Base-by-base conservation (phyloP, 345 rosid genomes). In the Sapria himalayana region DNA sequence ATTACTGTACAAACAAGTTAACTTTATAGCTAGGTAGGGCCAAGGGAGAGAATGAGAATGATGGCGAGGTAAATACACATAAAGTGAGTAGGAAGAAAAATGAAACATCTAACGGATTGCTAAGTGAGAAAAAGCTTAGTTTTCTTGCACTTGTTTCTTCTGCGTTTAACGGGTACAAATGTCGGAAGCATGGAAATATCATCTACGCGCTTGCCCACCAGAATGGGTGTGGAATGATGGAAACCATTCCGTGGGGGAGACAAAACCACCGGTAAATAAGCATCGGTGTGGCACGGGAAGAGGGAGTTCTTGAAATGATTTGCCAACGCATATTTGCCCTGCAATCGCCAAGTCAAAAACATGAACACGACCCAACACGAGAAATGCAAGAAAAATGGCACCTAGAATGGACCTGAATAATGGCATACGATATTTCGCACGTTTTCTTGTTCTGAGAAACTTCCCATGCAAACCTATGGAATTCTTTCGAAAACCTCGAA, bases 371-470 rank as follows among this genome's bases (percentile, higher is more conserved):
- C 9, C 23, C 10, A n/a, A 23, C 3, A 7, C 9, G 19, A 29
- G 3, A 20, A 10, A 39, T 0, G 3, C 7, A 41, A 10, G 1
- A 22, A 1, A 34, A 19, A n/a, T 9, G 11, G 4, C 1, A 12
- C 15, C 4, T 11, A 27, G 15, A 10, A 8, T 21, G 8, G 49
- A 76, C 98, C 86, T 82, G 98, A 47, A 89, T 63, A 58, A 93
- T 65, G 1, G 95, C 98, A 20, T 82, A 89, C 15, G 95, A 70
- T 31, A 89, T 73, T 50, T 80, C 92, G 49, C 95, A 89, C 25
- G 82, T 89, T 46, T 89, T 89, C 22, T 68, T 73, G 15, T 84
- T 71, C 42, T 62, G 72, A 64, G 74, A 79, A 43, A 67, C 66
- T 67, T 71, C 72, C 98, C 98, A 82, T 18, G 57, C 71, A 19